phyloP scores from a whole-genome alignment of 2,329 filamentous ascomycete species.

The Aspergillus eucalypticola region DNA sequence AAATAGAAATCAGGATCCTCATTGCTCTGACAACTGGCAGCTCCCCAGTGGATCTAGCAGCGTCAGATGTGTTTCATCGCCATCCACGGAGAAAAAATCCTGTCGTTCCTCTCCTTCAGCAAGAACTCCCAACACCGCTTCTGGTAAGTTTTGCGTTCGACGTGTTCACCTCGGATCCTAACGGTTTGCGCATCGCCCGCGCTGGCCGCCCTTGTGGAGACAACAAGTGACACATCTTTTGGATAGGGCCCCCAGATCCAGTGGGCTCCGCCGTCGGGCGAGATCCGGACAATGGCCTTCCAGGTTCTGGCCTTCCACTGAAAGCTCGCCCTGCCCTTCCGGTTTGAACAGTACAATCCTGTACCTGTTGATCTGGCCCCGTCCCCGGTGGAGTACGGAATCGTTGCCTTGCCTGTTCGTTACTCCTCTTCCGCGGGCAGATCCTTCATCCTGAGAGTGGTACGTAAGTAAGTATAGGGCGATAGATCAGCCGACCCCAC shows the following conservation, averaged over 20 bases:
- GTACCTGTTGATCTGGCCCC: no score
- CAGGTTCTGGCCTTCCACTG: neutral
- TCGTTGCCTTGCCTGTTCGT: neutral
- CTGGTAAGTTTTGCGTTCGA: neutral
- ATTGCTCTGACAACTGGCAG: neutral
- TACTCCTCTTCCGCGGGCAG: neutral
- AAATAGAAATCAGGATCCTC: neutral
- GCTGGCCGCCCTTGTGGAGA: neutral
- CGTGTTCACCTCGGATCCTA: neutral
- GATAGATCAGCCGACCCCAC: neutral
- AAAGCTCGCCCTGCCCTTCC: neutral
- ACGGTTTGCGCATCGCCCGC: neutral
- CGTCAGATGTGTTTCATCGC: neutral
- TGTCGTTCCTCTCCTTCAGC: neutral
- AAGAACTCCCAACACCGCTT: neutral
- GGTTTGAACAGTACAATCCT: neutral
- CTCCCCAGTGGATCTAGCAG: neutral
- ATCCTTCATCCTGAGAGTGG: neutral
- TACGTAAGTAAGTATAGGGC: neutral
- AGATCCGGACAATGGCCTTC: neutral
- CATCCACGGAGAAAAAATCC: neutral
- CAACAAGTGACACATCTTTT: neutral
- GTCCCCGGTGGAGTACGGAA: neutral
- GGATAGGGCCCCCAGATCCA: neutral
- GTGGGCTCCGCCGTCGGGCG: neutral